phyloP scores from a whole-genome alignment of 257 asterid genomes.

The Haberlea rhodopensis region DNA sequence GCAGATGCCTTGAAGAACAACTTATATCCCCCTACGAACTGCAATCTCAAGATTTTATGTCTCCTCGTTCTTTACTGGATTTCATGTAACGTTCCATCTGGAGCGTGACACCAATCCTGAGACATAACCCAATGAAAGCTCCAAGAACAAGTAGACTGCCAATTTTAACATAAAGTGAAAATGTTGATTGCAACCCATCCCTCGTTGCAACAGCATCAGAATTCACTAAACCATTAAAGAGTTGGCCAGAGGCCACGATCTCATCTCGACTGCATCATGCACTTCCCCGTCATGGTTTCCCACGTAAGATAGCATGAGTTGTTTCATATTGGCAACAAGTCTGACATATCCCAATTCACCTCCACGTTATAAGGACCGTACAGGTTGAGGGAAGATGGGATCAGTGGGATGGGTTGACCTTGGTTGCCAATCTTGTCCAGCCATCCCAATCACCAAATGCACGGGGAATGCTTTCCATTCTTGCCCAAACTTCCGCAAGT shows the following conservation, averaged over 20 bases:
- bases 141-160: slow-evolving; percentile 63
- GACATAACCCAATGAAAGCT: slow-evolving; percentile 66
- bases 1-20: background rate
- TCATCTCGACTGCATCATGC: slow-evolving; percentile 82
- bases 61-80: slow-evolving; percentile 60
- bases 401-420: slow-evolving; percentile 51
- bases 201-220: slow-evolving; percentile 3
- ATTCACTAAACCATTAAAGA: slow-evolving; percentile 38
- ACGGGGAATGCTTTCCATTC: slow-evolving; percentile 48
- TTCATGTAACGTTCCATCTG: slow-evolving; percentile 52
- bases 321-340: slow-evolving; percentile 62
- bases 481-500: slow-evolving; percentile 64
- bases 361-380: slow-evolving; percentile 66
- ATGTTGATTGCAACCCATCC: slow-evolving; percentile 22
- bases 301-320: slow-evolving; percentile 61
- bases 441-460: slow-evolving; percentile 93
- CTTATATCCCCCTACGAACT: background rate
- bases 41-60: background rate
- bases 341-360: slow-evolving; percentile 82
- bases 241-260: slow-evolving; percentile 75
- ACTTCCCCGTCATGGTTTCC: slow-evolving; percentile 92
- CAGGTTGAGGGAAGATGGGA: slow-evolving; percentile 82
- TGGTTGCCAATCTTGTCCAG: slow-evolving; percentile 93
- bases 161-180: slow-evolving; percentile 55
- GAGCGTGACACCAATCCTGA: slow-evolving; percentile 55